Base-by-base conservation (phyloP, 805 yeast species). In the Metschnikowia cerradonensis region DNA sequence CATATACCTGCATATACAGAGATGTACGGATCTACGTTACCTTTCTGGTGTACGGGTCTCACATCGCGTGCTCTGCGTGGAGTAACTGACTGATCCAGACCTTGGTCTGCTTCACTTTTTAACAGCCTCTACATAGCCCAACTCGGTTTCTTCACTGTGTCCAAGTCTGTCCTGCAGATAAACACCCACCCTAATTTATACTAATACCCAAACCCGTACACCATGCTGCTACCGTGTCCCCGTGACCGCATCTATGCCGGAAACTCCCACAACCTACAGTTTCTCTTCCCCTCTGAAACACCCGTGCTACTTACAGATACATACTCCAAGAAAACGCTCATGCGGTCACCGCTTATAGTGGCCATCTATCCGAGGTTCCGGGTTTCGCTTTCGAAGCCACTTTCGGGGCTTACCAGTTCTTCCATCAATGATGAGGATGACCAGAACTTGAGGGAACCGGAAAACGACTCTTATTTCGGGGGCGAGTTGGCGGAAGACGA, bases 301-400 rank as follows among this genome's bases (percentile, higher is more conserved):
- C n/a, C 19, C 13, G 34, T 22, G 32, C 30, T 47, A 2, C 33
- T 10, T 13, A 35, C 49, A n/a, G 30, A 55, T 15, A 49, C 55
- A 6, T 68, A 60, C 43, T 49, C 67, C 35, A 70, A 68, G 53
- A 67, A 70, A 51, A 72, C 75, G 11, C 53, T 78, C n/a, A 56
- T 73, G 34, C 67, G 67, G 15, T 71, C 79, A 15, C 78, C 81
- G 2, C 60, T 71, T 1, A 59, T 75, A 30, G 57, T 60, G 23
- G 60, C 64, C 17, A 65, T 77, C 22, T 64, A 66, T 51, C 67
- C 68, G 11, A 47, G 55, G 11, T 72, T 77, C 58, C 52, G 57
- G 19, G 75, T 73, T 1, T 57, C 60, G 19, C 49, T 59, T 14
- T 57, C 57, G 30, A 73, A 73, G 54, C 66, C 68, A 3, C 62